These are phyloP conservation scores for Boletus tylopilopsis DNA, from an alignment of 768 basidiomycete species.

Conservation along the genomic window DNA sequence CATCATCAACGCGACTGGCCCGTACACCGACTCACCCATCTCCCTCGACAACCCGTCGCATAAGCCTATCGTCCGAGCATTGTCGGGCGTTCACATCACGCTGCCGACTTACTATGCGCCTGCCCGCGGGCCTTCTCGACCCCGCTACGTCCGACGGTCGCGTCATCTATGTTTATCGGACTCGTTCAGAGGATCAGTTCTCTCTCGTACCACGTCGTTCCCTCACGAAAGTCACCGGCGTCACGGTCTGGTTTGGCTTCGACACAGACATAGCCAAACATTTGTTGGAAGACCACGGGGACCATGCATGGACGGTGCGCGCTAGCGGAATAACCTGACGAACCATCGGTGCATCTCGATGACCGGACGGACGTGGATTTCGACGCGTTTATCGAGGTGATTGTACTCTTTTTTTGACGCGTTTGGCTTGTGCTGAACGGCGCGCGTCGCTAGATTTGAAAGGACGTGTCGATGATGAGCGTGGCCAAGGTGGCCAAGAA, in stretches of 20 bases:
- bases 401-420: neutral
- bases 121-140: slow-evolving; percentile 85
- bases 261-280: slow-evolving; percentile 92
- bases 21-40: slow-evolving; percentile 85
- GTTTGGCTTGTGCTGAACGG: neutral
- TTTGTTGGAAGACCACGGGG: slow-evolving; percentile 90
- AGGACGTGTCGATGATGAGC: slow-evolving; percentile 55
- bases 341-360: slow-evolving; percentile 68
- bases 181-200: slow-evolving; percentile 78
- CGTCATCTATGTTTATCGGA: slow-evolving; percentile 96
- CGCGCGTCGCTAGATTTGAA: slow-evolving; percentile 57
- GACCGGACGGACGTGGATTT: slow-evolving; percentile 57
- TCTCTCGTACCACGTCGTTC: neutral
- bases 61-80: slow-evolving; percentile 86
- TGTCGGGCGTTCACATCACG: slow-evolving; percentile 93
- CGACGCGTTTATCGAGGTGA: slow-evolving; percentile 82
- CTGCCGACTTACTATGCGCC: slow-evolving; percentile 97
- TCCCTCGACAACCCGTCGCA: slow-evolving; percentile 74
- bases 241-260: slow-evolving; percentile 64
- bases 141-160: slow-evolving; percentile 94
- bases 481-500: slow-evolving; percentile 30
- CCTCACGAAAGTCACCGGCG: neutral
- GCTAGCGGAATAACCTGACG: slow-evolving; percentile 75
- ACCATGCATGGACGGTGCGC: slow-evolving; percentile 94
- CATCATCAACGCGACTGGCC: slow-evolving; percentile 95